Base-by-base conservation (phyloP, 2,329 filamentous ascomycete genomes). In the Hypoxylon sp. region DNA sequence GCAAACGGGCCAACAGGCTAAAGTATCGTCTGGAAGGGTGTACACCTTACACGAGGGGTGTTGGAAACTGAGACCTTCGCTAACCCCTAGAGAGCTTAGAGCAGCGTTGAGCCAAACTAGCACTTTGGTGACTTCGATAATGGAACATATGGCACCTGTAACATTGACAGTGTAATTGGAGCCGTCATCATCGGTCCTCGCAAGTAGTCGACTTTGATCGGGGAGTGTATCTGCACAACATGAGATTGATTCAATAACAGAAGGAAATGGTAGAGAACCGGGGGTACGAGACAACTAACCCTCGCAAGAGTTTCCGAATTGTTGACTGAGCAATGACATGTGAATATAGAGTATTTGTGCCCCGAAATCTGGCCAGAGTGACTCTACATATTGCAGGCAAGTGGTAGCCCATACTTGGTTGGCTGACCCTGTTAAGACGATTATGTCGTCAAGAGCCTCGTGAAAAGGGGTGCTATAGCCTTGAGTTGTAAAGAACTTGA, bases 331-430 rank as follows among this genome's bases (percentile, higher is more conserved):
- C 15, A 31, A 31, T 3, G 29, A 31, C 8, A 13, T 31, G 13
- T 31, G 29, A 26, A 25, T 19, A 26, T 19, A n/a, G 15, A 40
- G 21, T 3, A 40, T 23, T 11, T 27, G 21, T 11, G 13, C 9
- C 9, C 36, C 36, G 21, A 29, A 3, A 7, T 40, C 36, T 13
- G 36, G 36, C 36, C 36, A 40, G 4, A 40, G 21, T 16, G 23
- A 16, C 11, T 40, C 8, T 17, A 40, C 9, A 40, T 40, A 40
- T 15, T 29, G 2, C 17, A 27, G 21, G 9, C 36, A 40, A 4
- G 19, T 40, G 3, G 36, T 27, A 16, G 36, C 36, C 21, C 21
- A 27, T 27, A 23, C 36, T n/a, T 40, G 36, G 21, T 15, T 5
- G 7, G 4, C 13, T 2, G 7, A 11, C 2, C 36, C 36, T 2